Evolutionary conservation across 495 filamentous ascomycete species (phyloP).

Genomic region (Penicillium mononematosum): DNA sequence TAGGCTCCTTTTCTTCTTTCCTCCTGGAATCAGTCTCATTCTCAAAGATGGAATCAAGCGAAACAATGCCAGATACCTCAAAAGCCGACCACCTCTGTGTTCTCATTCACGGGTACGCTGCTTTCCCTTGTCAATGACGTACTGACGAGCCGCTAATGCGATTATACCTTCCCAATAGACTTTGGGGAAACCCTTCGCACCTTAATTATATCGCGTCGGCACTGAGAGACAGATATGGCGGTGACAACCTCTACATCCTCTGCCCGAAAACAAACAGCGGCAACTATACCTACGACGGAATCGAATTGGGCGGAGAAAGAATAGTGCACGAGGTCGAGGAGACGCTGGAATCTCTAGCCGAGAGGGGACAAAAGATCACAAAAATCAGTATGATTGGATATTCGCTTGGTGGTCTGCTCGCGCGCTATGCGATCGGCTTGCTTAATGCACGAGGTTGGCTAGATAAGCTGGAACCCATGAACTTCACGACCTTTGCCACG

Average conservation of each 20-base stretch:
- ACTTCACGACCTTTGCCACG: constrained; percentile 89
- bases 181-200: constrained; percentile 92
- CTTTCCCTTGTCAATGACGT: constrained; percentile 15
- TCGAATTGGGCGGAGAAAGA: constrained; percentile 86
- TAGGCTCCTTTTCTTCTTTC: neutral
- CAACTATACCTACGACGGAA: constrained; percentile 89
- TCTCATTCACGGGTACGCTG: constrained; percentile 85
- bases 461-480: constrained; percentile 76
- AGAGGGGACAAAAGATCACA: constrained; percentile 64
- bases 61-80: constrained; percentile 14
- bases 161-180: constrained; percentile 41
- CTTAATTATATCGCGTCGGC: constrained; percentile 67
- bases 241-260: constrained; percentile 69
- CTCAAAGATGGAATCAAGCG: neutral
- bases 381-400: constrained; percentile 89
- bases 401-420: constrained; percentile 82
- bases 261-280: constrained; percentile 76
- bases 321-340: constrained; percentile 87
- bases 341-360: constrained; percentile 62
- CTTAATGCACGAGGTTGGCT: constrained; percentile 77
- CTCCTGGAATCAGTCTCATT: neutral
- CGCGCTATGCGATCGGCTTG: constrained; percentile 83
- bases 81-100: constrained; percentile 77
- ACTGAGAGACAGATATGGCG: constrained; percentile 62
- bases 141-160: constrained; percentile 6